Evolutionary conservation across 306 rosid species (phyloP).

Genomic region (Neltuma alba): DNA sequence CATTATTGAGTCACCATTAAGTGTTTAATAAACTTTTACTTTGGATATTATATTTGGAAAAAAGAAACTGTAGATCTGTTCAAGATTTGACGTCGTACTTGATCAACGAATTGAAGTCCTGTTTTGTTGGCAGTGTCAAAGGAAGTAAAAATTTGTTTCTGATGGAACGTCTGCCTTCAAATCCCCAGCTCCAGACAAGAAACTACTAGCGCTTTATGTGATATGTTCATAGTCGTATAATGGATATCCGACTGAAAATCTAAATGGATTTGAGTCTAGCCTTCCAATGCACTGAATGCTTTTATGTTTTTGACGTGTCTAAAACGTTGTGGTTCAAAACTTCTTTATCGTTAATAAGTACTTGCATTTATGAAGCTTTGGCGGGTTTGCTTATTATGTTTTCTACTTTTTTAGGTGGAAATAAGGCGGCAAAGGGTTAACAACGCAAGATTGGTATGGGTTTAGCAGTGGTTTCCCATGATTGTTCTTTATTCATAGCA

Average conservation of each 20-base stretch:
- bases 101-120: no score
- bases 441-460: conserved; percentile 4
- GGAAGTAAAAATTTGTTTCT: no score
- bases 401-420: conserved; percentile 36
- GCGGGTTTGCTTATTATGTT: conserved; percentile 18
- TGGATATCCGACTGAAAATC: conserved; percentile 4
- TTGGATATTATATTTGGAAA: neutral
- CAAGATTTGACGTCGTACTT: no score
- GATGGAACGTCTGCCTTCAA: no score
- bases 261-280: neutral
- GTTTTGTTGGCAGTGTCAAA: no score
- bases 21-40: neutral
- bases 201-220: neutral
- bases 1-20: neutral
- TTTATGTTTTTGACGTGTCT: neutral
- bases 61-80: conserved; percentile 2
- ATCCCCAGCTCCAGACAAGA: no score
- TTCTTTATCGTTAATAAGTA: conserved; percentile 15
- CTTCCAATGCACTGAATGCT: neutral
- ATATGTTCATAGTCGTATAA: neutral
- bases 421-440: conserved; percentile 26
- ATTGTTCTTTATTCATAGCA: conserved; percentile 11
- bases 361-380: conserved; percentile 18
- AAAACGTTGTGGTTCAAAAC: neutral
- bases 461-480: conserved; percentile 5